Evolutionary conservation across 1,284 basidiomycete genomes (phyloP), one percentile per base, ranked within the genome.

Genomic region (Sanguinoderma infundibulare): DNA sequence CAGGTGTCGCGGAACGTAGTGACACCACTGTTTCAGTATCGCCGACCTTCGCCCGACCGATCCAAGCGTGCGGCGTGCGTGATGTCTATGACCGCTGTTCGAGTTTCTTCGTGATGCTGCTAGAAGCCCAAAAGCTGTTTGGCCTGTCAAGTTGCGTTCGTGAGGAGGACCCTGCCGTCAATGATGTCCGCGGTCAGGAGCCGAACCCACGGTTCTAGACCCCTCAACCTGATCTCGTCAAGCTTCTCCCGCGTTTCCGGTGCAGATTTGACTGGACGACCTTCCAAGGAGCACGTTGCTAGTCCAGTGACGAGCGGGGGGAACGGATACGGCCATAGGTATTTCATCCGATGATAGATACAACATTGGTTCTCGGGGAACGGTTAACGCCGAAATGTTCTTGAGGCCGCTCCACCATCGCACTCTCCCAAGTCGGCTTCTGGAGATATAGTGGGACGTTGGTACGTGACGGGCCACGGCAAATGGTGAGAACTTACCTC

Each of bases 231-330:
- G 53, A 53, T 63, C 54, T 34, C 44, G 55, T 57, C 61, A 57
- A n/a, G n/a, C 63, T 64, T 64, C 63, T 64, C 60, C 63, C 60
- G 63, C 63, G 32, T 44, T 56, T 56, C 63, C 63, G 36, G 57
- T 56, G 59, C 51, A 52, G 32, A 22, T 26, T 40, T 17, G 28
- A 40, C 17, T 32, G 28, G 30, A 20, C n/a, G 30, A 32, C n/a
- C 24, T 20, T 49, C 30, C 30, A 3, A 30, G n/a, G 46, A 20
- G 26, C 46, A 49, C 28, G 28, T 8, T 30, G 17, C 30, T 49
- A 15, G 28, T 15, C 17, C n/a, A 32, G 32, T 12, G 24, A 20
- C 46, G 28, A 49, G 30, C 28, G 30, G 46, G 28, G 17, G 9
- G 46, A 30, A 26, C 28, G 17, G 26, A 32, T 49, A 20, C n/a